phyloP scores from a whole-genome alignment of 176 grass and related monocot genomes.

The Puccinellia tenuiflora region DNA sequence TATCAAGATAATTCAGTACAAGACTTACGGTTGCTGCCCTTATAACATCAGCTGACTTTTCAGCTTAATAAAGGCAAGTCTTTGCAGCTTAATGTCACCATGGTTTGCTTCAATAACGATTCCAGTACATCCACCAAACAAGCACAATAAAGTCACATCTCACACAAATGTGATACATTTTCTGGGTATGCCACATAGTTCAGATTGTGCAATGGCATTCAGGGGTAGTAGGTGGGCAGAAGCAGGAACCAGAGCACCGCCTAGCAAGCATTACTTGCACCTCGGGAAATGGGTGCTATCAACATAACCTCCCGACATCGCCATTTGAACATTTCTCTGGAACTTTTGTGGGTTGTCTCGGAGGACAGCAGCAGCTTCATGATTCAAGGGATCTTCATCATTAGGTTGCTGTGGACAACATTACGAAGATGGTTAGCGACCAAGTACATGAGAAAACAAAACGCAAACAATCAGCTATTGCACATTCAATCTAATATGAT shows the following conservation, averaged over 20 bases:
- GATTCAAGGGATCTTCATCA: conserved; percentile 66
- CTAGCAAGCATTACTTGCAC: conserved; percentile 29
- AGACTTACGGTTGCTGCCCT: no score
- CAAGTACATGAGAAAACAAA: not conserved
- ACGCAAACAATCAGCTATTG: not conserved
- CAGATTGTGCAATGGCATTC: not conserved
- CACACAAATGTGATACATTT: no score
- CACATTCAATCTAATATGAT: not conserved
- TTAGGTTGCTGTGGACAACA: conserved; percentile 51
- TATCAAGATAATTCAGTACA: no score
- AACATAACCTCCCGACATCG: conserved; percentile 52
- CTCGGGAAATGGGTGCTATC: conserved; percentile 42
- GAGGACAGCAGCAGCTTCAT: conserved; percentile 49
- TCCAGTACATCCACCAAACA: no score
- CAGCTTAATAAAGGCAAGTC: no score
- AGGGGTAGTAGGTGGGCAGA: not conserved
- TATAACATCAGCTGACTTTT: no score
- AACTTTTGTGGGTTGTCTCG: conserved; percentile 58
- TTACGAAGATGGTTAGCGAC: not conserved
- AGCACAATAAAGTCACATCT: no score
- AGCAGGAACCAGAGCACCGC: not conserved
- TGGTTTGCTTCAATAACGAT: no score
- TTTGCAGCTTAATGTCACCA: no score
- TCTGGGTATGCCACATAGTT: not conserved
- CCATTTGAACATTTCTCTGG: conserved; percentile 53